phyloP scores from a whole-genome alignment of 352 stramenopile genomes.

The Globisporangium solare region DNA sequence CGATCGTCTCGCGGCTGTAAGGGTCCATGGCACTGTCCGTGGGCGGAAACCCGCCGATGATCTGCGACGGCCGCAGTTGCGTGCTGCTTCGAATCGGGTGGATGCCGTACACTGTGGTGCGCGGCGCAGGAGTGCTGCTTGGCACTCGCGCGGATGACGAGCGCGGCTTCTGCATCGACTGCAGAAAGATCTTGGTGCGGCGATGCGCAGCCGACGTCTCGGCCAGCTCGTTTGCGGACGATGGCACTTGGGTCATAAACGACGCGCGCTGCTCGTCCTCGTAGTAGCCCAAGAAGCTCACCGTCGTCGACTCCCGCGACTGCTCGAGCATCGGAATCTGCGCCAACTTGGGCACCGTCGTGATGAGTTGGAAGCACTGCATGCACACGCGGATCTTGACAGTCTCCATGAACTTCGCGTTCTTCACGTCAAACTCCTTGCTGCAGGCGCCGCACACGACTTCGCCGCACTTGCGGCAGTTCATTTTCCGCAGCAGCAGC shows the following conservation, averaged over 20 bases:
- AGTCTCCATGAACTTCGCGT: constrained; percentile 51
- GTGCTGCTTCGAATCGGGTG: constrained; percentile 21
- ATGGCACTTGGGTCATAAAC: constrained; percentile 41
- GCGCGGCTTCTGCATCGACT: constrained; percentile 50
- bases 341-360: constrained; percentile 43
- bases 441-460: constrained; percentile 83
- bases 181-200: constrained; percentile 62
- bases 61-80: constrained; percentile 26
- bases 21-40: constrained; percentile 26
- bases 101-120: constrained; percentile 12
- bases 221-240: constrained; percentile 14
- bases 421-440: constrained; percentile 74
- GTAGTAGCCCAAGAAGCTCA: constrained; percentile 64
- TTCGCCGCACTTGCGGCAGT: constrained; percentile 85
- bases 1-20: constrained; percentile 28
- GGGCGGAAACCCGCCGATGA: constrained; percentile 26
- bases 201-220: constrained; percentile 17
- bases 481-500: constrained; percentile 76
- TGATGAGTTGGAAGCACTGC: constrained; percentile 80
- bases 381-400: constrained; percentile 84
- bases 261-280: constrained; percentile 63
- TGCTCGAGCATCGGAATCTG: constrained; percentile 42
- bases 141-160: constrained; percentile 1
- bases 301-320: constrained; percentile 43
- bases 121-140: constrained; percentile 12